A percentile compares a stretch with the other conserved stretches of the same genome.
These are phyloP conservation scores for Thielaviopsis euricoi DNA, from an alignment of 2,329 filamentous ascomycete genomes.

Conservation along the genomic window DNA sequence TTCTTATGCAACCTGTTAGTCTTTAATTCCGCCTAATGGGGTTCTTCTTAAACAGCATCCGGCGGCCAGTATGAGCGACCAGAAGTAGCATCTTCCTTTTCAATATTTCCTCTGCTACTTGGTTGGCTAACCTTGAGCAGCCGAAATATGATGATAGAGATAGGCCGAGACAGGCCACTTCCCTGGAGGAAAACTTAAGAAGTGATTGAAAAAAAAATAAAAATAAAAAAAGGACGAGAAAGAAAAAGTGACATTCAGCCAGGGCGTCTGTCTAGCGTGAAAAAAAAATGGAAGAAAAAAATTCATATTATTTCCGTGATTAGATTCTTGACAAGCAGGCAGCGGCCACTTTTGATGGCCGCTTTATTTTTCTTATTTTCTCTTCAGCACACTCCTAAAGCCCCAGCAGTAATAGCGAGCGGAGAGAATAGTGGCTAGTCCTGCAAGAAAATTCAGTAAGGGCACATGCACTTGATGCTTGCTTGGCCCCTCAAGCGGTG, in stretches of 20 bases:
- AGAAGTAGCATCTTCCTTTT: neutral
- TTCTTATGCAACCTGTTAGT: too few relatives aligned
- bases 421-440: neutral
- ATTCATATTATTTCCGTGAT: neutral
- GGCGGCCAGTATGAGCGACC: neutral
- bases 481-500: too few relatives aligned
- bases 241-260: neutral
- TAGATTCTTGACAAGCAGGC: neutral
- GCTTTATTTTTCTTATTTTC: neutral
- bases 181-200: too few relatives aligned
- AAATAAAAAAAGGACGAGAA: neutral
- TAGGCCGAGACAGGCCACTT: neutral
- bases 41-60: neutral
- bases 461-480: too few relatives aligned
- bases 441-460: too few relatives aligned
- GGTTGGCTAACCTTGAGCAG: neutral
- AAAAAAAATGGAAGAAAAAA: too few relatives aligned
- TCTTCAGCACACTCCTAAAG: too few relatives aligned
- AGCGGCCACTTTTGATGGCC: neutral
- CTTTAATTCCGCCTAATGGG: neutral
- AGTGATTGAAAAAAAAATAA: neutral
- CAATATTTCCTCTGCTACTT: neutral
- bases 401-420: too few relatives aligned
- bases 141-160: neutral
- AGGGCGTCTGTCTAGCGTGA: neutral